phyloP scores from a whole-genome alignment of 2,329 filamentous ascomycete genomes.

The Exophiala calicioides region DNA sequence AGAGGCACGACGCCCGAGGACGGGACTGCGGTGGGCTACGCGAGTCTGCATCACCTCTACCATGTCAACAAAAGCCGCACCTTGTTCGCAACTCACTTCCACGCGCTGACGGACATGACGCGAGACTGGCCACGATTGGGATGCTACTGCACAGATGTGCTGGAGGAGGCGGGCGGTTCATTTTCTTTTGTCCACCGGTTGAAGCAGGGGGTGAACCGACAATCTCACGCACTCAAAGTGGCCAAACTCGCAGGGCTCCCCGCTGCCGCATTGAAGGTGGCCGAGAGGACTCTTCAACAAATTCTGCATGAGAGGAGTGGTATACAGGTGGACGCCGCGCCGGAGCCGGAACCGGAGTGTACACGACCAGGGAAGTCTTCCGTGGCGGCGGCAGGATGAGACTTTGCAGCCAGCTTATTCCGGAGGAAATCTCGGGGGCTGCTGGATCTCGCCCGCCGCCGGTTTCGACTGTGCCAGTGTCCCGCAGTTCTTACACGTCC shows the following conservation, averaged over 20 bases:
- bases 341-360: neutral
- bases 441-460: conserved; percentile 44
- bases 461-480: conserved; percentile 62
- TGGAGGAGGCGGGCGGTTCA: conserved; percentile 66
- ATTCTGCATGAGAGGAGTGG: conserved; percentile 13
- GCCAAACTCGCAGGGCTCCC: conserved; percentile 82
- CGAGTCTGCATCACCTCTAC: conserved; percentile 81
- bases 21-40: conserved; percentile 85
- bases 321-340: conserved; percentile 1
- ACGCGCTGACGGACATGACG: conserved; percentile 77
- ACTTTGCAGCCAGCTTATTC: conserved; percentile 15
- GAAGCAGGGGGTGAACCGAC: conserved; percentile 76
- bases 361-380: conserved; percentile 4
- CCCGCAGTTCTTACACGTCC: conserved; percentile 78
- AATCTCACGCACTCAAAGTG: conserved; percentile 94
- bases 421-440: conserved; percentile 41
- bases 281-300: conserved; percentile 41
- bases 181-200: conserved; percentile 88
- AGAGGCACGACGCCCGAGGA: conserved; percentile 92
- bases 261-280: conserved; percentile 68
- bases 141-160: conserved; percentile 86
- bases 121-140: conserved; percentile 60
- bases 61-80: conserved; percentile 74
- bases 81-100: conserved; percentile 95
- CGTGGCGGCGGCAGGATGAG: conserved; percentile 8